Evolutionary conservation across 257 asterid species (phyloP).

Genomic region (Linderniella brevidens): DNA sequence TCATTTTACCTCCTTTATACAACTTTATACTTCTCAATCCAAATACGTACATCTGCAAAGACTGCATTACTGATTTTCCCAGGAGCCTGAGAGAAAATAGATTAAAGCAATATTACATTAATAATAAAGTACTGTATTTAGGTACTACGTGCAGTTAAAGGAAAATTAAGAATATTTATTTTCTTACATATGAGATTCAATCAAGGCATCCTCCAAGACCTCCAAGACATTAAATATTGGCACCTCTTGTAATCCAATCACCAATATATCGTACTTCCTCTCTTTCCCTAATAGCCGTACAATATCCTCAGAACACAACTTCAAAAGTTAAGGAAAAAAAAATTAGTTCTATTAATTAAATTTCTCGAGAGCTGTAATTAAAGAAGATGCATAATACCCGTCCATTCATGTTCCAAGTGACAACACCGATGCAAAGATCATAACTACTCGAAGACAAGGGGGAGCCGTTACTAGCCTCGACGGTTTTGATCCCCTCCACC

Average conservation of each 20-base stretch:
- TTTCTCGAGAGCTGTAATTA: not conserved
- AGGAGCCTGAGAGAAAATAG: slow-evolving; percentile 16
- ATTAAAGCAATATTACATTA: not conserved
- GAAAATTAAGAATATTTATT: not conserved
- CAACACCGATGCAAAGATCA: slow-evolving; percentile 39
- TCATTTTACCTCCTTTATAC: slow-evolving; percentile 21
- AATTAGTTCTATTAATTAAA: not conserved
- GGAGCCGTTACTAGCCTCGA: slow-evolving; percentile 21
- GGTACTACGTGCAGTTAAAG: not conserved
- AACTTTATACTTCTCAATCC: slow-evolving; percentile 24
- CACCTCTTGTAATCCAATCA: slow-evolving; percentile 62
- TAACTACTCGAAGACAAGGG: slow-evolving; percentile 25
- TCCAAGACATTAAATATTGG: slow-evolving; percentile 25
- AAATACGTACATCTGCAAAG: slow-evolving; percentile 41
- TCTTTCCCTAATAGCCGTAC: slow-evolving; percentile 30
- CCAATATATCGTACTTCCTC: slow-evolving; percentile 37
- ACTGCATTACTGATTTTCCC: slow-evolving; percentile 50
- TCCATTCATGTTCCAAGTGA: slow-evolving; percentile 74
- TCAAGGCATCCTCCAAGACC: slow-evolving; percentile 26
- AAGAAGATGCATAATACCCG: slow-evolving; percentile 15
- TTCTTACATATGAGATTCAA: slow-evolving; percentile 35
- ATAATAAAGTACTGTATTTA: not conserved
- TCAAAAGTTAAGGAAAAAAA: slow-evolving; percentile 2
- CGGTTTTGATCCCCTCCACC: slow-evolving; percentile 41
- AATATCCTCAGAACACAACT: slow-evolving; percentile 39